Evolutionary conservation across 805 yeast genomes (phyloP).

Genomic region (Spathaspora passalidarum): DNA sequence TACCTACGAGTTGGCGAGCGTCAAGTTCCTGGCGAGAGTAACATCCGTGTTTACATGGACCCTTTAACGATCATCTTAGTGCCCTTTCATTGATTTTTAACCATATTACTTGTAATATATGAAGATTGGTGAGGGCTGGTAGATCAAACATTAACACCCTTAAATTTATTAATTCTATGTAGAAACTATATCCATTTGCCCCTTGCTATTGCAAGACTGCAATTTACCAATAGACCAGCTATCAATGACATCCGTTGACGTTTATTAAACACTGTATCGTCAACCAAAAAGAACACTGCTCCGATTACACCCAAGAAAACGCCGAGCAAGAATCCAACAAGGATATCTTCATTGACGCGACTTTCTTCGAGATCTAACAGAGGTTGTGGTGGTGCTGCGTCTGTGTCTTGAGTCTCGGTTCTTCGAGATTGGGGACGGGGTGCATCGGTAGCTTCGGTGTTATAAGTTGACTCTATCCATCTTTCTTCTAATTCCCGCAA

Average conservation of each 20-base stretch:
- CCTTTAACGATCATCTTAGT: conserved; percentile 42
- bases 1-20: conserved; percentile 50
- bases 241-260: conserved; percentile 66
- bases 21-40: conserved; percentile 49
- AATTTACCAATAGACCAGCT: conserved; percentile 68
- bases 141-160: conserved; percentile 43
- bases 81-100: conserved; percentile 36
- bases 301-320: conserved; percentile 73
- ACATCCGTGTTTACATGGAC: conserved; percentile 24
- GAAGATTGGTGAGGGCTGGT: conserved; percentile 44
- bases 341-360: conserved; percentile 55
- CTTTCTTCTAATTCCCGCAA: conserved; percentile 73
- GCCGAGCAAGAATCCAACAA: conserved; percentile 72
- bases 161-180: background rate
- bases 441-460: conserved; percentile 40
- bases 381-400: conserved; percentile 18
- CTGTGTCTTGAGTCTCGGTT: conserved; percentile 3
- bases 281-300: conserved; percentile 52
- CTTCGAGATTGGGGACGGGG: background rate
- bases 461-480: conserved; percentile 81
- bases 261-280: conserved; percentile 59
- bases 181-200: conserved; percentile 36
- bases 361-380: conserved; percentile 29
- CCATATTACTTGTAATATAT: conserved; percentile 15
- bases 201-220: conserved; percentile 61